Percentiles rank a stretch among this genome's conserved stretches.
Evolutionary conservation across 2,329 filamentous ascomycete genomes (phyloP).

Genomic region (Spiromastix sp.): DNA sequence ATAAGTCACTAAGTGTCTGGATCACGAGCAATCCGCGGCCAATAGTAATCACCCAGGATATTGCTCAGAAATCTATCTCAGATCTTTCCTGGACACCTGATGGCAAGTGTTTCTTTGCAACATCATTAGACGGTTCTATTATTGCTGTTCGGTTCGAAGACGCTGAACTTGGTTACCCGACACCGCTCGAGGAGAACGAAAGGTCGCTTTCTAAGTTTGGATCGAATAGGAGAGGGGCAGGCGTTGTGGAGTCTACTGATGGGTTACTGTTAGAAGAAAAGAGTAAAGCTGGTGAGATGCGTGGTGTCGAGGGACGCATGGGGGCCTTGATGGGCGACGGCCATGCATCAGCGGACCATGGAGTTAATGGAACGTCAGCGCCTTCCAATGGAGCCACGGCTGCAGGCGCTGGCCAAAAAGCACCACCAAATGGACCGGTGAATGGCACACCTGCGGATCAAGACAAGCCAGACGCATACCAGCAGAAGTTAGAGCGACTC

Average conservation of each 20-base stretch:
- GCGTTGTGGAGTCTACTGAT: conserved; percentile 86
- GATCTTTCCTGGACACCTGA: conserved; percentile 92
- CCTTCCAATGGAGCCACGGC: conserved; percentile 35
- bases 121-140: conserved; percentile 82
- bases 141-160: conserved; percentile 70
- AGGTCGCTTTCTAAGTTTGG: conserved; percentile 89
- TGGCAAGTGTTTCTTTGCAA: conserved; percentile 75
- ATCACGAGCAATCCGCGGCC: conserved; percentile 92
- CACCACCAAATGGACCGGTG: conserved; percentile 26
- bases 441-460: conserved; percentile 13
- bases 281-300: conserved; percentile 83
- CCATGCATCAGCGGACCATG: conserved; percentile 43
- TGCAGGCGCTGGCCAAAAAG: conserved; percentile 19
- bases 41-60: conserved; percentile 78
- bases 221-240: conserved; percentile 74
- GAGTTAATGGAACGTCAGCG: conserved; percentile 36
- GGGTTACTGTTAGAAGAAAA: conserved; percentile 78
- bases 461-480: conserved; percentile 40
- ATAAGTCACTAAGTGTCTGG: conserved; percentile 94
- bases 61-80: conserved; percentile 84
- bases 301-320: conserved; percentile 88
- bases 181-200: conserved; percentile 78
- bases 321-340: conserved; percentile 94
- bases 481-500: conserved; percentile 54
- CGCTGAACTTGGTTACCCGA: conserved; percentile 83